Conservation (phyloP, 1,139 yeast genomes). For the Kodamaea alishanica region DNA sequence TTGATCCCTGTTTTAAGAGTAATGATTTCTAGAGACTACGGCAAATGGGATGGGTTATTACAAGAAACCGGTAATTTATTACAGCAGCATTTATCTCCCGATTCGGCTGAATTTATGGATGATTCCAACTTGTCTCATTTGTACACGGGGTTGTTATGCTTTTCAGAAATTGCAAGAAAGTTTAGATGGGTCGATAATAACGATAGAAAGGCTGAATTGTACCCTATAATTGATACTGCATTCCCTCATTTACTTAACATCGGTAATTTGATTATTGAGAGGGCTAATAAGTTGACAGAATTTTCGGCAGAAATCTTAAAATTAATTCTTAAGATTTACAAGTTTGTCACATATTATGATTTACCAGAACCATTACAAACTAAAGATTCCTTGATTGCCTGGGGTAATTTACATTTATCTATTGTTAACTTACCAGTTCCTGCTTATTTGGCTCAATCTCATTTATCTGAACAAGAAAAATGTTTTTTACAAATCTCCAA, state of each 20-base stretch:
- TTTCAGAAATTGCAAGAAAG: conserved; percentile 69
- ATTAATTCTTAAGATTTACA: conserved; percentile 72
- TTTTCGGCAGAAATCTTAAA: conserved; percentile 71
- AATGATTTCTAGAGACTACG: conserved; percentile 67
- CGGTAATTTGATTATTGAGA: conserved; percentile 56
- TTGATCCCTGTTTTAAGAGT: conserved; percentile 66
- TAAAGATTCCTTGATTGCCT: conserved; percentile 53
- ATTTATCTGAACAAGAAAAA: conserved; percentile 32
- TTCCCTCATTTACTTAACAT: conserved; percentile 69
- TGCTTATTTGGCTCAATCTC: conserved; percentile 23
- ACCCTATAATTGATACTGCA: conserved; percentile 56
- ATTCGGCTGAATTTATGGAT: conserved; percentile 10
- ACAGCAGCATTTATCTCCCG: conserved; percentile 27
- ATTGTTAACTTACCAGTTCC: conserved; percentile 65
- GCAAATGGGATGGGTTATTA: conserved; percentile 70
- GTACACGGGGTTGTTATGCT: conserved; percentile 73
- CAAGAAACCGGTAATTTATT: conserved; percentile 58
- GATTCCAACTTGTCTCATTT: conserved; percentile 53
- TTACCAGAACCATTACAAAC: conserved; percentile 68
- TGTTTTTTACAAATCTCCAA: conserved; percentile 47
- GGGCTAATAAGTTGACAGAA: conserved; percentile 33
- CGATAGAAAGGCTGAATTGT: conserved; percentile 51
- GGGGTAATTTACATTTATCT: conserved; percentile 77
- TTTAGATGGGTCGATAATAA: conserved; percentile 74
- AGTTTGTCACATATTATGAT: conserved; percentile 77